Evolutionary conservation across 2,329 filamentous ascomycete genomes (phyloP).

Genomic region (Cercospora sp.): DNA sequence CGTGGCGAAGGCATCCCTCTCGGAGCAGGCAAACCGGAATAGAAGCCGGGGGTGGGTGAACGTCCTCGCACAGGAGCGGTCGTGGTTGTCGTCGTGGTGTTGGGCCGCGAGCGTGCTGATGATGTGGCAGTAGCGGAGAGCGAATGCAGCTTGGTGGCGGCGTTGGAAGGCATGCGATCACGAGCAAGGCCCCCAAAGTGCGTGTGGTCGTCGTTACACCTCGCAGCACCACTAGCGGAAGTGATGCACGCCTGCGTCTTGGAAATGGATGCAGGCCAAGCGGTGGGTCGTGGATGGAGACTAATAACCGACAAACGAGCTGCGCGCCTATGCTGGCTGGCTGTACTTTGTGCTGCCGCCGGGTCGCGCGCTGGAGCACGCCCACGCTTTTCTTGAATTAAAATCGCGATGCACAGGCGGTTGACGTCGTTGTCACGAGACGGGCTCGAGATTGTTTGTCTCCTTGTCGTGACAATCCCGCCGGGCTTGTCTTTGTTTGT

Average conservation of each 20-base stretch:
- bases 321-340: constrained; percentile 2
- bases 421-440: not conserved
- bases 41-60: constrained; percentile 5
- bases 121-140: constrained; percentile 5
- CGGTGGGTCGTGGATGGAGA: constrained; percentile 2
- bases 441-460: not conserved
- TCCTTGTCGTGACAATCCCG: not conserved
- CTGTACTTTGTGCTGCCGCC: not conserved
- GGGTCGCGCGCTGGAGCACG: constrained; percentile 5
- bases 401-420: not conserved
- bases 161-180: constrained; percentile 2
- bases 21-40: not conserved
- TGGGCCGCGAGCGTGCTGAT: constrained; percentile 2
- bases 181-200: not conserved
- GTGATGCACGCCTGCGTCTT: constrained; percentile 1
- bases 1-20: constrained; percentile 39
- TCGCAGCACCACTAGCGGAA: not conserved
- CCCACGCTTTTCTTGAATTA: not conserved
- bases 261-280: not conserved
- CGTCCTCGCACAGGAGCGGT: constrained; percentile 1
- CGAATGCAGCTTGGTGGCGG: constrained; percentile 6
- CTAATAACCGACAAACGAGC: not conserved
- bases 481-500: not conserved
- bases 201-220: not conserved
- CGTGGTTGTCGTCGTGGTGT: not conserved